Evolutionary conservation across 192 early-diverging fungal species (phyloP).

Genomic region (Anaeromyces robustus): DNA sequence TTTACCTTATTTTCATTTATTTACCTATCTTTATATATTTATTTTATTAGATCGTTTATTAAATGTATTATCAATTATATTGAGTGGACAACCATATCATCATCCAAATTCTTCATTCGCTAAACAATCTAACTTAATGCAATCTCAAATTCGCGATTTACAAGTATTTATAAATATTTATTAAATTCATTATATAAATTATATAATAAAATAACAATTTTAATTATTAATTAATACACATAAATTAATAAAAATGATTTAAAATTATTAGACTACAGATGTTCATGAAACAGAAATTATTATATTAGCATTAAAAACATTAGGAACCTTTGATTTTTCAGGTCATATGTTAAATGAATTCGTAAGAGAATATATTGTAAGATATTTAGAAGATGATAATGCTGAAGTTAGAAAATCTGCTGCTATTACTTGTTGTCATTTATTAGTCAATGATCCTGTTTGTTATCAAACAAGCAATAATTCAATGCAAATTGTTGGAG

Average conservation of each 20-base stretch:
- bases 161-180: not conserved
- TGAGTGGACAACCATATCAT: constrained; percentile 66
- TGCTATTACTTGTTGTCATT: constrained; percentile 65
- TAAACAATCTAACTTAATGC: constrained; percentile 11
- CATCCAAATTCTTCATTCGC: constrained; percentile 48
- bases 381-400: constrained; percentile 65
- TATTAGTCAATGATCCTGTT: constrained; percentile 57
- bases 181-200: too few species aligned
- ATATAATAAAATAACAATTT: too few species aligned
- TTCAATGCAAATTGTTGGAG: constrained; percentile 66
- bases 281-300: constrained; percentile 53
- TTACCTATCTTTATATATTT: too few species aligned
- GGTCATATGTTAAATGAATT: constrained; percentile 72
- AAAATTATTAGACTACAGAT: constrained; percentile 28
- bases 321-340: constrained; percentile 74
- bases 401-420: constrained; percentile 67
- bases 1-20: too few species aligned
- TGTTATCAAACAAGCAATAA: constrained; percentile 58
- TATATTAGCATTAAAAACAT: constrained; percentile 64
- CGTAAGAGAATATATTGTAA: constrained; percentile 67
- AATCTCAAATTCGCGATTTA: constrained; percentile 1
- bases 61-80: constrained; percentile 71
- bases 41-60: constrained; percentile 51
- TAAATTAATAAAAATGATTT: not conserved
- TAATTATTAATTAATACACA: too few species aligned